phyloP scores from a whole-genome alignment of 1,139 yeast genomes.

The Tardiomyces depauwii region DNA sequence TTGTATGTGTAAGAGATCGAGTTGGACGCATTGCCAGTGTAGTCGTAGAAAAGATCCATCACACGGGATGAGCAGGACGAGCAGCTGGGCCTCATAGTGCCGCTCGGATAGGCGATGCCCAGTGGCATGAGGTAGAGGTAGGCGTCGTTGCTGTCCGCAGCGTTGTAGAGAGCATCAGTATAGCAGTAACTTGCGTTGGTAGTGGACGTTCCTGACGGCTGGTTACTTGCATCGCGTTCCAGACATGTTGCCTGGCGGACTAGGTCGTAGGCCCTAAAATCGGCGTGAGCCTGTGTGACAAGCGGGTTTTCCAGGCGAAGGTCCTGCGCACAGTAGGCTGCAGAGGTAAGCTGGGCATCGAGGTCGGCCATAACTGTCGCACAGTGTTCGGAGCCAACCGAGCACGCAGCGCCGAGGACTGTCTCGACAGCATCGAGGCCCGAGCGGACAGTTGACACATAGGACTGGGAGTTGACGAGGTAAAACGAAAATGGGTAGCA shows the following conservation, averaged over 20 bases:
- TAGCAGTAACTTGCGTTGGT: conserved; percentile 16
- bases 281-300: conserved; percentile 22
- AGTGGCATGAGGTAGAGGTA: conserved; percentile 22
- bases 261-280: conserved; percentile 17
- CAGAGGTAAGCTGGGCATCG: conserved; percentile 10
- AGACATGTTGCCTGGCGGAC: conserved; percentile 22
- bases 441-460: conserved; percentile 15
- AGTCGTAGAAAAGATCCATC: conserved; percentile 17
- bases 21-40: conserved; percentile 14
- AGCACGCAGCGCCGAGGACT: conserved; percentile 19
- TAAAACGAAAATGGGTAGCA: conserved; percentile 25
- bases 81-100: conserved; percentile 14
- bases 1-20: conserved; percentile 19
- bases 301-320: conserved; percentile 17
- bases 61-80: conserved; percentile 16
- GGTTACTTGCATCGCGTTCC: conserved; percentile 3
- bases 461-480: conserved; percentile 21
- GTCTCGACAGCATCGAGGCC: conserved; percentile 17
- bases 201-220: background rate
- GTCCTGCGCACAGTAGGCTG: conserved; percentile 14
- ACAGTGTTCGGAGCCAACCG: conserved; percentile 16
- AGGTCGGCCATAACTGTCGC: conserved; percentile 15
- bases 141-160: conserved; percentile 16
- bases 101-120: conserved; percentile 17
- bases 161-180: conserved; percentile 18